Percentiles rank a stretch among this genome's conserved stretches.
Conservation (phyloP, 2,329 filamentous ascomycete species). For the Graphilbum fragrans region DNA sequence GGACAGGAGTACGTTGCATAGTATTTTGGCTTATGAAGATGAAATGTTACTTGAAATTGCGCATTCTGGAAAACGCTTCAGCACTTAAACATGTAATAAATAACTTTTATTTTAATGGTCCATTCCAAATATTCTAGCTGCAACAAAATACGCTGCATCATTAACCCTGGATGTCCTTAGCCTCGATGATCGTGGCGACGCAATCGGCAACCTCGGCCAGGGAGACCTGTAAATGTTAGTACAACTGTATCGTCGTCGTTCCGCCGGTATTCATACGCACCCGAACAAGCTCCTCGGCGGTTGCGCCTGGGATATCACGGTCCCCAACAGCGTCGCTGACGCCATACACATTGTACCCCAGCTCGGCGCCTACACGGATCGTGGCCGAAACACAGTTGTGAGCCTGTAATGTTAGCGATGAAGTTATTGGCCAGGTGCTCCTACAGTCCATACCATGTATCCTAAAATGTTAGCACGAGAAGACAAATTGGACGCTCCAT, state of each 20-base stretch:
- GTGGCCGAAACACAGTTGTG: conserved; percentile 30
- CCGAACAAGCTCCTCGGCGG: conserved; percentile 4
- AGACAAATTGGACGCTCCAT: too few species aligned
- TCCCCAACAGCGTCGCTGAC: conserved; percentile 53
- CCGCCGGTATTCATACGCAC: neutral
- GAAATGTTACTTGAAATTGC: too few species aligned
- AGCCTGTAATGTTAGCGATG: neutral
- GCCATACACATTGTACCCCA: conserved; percentile 51
- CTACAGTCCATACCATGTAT: neutral
- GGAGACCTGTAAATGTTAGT: neutral
- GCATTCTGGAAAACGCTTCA: too few species aligned
- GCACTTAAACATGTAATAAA: too few species aligned
- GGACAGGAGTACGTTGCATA: too few species aligned
- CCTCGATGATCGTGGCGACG: conserved; percentile 4
- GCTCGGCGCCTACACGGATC: conserved; percentile 45
- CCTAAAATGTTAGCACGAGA: neutral
- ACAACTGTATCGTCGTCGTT: neutral
- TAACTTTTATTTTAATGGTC: too few species aligned
- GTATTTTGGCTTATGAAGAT: too few species aligned
- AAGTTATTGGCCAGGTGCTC: neutral
- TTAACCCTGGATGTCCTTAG: conserved; percentile 4
- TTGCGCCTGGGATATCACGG: conserved; percentile 42
- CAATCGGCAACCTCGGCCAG: conserved; percentile 4
- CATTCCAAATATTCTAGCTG: too few species aligned
- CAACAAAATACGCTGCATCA: too few species aligned